phyloP scores from a whole-genome alignment of 2,329 filamentous ascomycete species.

The Paecilomyces sp. region DNA sequence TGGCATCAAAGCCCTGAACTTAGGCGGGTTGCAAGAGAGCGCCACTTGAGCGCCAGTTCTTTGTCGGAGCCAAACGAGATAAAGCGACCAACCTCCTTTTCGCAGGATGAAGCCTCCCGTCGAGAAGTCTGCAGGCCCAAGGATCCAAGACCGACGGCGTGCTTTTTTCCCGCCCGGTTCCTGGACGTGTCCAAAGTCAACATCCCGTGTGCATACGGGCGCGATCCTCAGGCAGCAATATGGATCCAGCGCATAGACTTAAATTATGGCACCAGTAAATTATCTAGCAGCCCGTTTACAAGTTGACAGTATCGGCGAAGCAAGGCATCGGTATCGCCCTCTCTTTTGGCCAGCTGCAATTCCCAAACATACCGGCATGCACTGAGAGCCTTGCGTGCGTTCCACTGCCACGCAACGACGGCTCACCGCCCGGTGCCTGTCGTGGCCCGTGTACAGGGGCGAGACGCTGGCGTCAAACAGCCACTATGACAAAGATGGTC shows the following conservation, averaged over 20 bases:
- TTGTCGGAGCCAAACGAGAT: not conserved
- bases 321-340: not conserved
- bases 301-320: not conserved
- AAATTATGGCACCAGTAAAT: not conserved
- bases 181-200: slow-evolving; percentile 6
- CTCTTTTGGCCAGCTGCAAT: not conserved
- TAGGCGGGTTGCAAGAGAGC: not conserved
- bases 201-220: not conserved
- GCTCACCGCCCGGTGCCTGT: not conserved
- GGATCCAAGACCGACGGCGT: not conserved
- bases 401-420: slow-evolving; percentile 8
- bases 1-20: not conserved
- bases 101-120: not conserved
- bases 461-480: not conserved
- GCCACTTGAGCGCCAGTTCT: not conserved
- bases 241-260: not conserved
- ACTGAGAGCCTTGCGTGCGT: not conserved
- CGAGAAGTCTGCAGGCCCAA: not conserved
- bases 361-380: not conserved
- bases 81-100: not conserved
- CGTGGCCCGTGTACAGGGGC: not conserved
- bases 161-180: slow-evolving; percentile 13
- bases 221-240: not conserved
- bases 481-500: not conserved
- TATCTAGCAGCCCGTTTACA: not conserved